phyloP scores from a whole-genome alignment of 441 rosid genomes.

The Corymbia calophylla region DNA sequence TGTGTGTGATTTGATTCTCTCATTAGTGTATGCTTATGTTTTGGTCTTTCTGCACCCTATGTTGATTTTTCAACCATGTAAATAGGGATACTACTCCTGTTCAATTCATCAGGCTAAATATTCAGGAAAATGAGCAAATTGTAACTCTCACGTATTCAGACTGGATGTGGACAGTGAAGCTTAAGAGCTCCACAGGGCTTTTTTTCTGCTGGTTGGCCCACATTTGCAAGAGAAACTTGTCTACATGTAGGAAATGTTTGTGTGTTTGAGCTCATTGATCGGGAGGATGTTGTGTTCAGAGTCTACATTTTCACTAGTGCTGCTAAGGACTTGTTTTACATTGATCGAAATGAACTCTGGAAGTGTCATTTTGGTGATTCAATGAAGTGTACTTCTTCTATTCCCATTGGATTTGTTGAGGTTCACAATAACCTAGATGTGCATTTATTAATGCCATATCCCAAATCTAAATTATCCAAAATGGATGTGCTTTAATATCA shows the following conservation, averaged over 20 bases:
- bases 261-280: neutral
- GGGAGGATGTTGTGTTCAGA: neutral
- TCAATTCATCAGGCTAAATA: neutral
- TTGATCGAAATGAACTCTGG: neutral
- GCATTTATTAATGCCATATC: neutral
- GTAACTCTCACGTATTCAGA: rapidly evolving
- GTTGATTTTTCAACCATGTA: neutral
- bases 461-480: neutral
- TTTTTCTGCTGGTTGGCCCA: neutral
- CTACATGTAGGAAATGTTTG: neutral
- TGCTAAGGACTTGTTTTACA: neutral
- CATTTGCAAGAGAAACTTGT: neutral
- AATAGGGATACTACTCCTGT: rapidly evolving
- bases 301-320: neutral
- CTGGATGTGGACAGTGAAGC: neutral
- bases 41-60: neutral
- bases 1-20: neutral
- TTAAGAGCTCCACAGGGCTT: rapidly evolving
- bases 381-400: neutral
- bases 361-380: neutral
- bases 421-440: neutral
- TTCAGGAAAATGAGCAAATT: neutral
- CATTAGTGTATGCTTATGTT: neutral
- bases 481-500: neutral
- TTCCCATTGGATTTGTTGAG: neutral